A percentile compares a stretch with the other conserved stretches of the same genome.
Conservation (phyloP, 768 basidiomycete genomes). For the Bullera alba region DNA sequence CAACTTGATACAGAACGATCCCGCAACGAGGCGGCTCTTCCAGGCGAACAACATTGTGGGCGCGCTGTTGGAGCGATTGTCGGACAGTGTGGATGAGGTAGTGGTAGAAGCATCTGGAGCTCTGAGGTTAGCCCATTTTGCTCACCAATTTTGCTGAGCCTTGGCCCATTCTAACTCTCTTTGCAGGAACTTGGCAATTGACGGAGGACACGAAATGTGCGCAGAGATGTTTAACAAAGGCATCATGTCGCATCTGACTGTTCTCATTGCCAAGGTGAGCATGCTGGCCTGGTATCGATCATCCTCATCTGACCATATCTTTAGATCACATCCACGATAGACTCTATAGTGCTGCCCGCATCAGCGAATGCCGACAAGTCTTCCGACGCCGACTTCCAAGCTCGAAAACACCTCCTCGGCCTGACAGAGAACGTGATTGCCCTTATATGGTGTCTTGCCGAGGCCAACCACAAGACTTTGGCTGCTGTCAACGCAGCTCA, state of each 20-base stretch:
- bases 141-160: background rate
- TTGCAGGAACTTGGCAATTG: conserved; percentile 79
- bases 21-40: conserved; percentile 77
- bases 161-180: background rate
- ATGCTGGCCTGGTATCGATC: background rate
- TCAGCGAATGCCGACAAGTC: conserved; percentile 45
- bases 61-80: conserved; percentile 73
- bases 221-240: conserved; percentile 98
- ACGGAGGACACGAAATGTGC: conserved; percentile 91
- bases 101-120: conserved; percentile 82
- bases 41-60: conserved; percentile 89
- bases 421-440: conserved; percentile 91
- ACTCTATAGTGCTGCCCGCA: conserved; percentile 52
- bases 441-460: conserved; percentile 89
- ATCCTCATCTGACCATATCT: background rate
- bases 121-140: conserved; percentile 57
- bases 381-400: conserved; percentile 58
- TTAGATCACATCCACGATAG: conserved; percentile 67
- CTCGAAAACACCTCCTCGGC: conserved; percentile 70
- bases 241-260: conserved; percentile 56
- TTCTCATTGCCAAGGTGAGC: conserved; percentile 32
- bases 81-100: conserved; percentile 85
- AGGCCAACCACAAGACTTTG: conserved; percentile 74
- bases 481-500: conserved; percentile 74
- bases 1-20: conserved; percentile 89